Evolutionary conservation across 2,329 filamentous ascomycete genomes (phyloP).

Genomic region (Gyromitra esculenta): DNA sequence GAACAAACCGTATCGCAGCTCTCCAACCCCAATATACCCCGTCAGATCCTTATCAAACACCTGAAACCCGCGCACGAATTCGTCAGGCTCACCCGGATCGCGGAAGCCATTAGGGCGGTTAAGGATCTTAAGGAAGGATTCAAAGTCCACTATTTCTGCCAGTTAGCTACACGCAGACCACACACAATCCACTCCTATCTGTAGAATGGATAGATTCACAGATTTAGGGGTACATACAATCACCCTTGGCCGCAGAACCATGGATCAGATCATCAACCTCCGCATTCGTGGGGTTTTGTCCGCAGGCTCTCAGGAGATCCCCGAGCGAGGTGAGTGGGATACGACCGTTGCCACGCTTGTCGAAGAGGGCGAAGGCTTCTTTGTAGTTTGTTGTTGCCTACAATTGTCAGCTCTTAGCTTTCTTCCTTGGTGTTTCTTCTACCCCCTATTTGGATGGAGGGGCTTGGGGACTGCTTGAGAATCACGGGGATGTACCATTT

Average conservation of each 20-base stretch:
- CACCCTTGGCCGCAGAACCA: slow-evolving; percentile 71
- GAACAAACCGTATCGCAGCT: slow-evolving; percentile 81
- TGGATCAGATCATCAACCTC: slow-evolving; percentile 90
- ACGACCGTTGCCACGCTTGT: slow-evolving; percentile 97
- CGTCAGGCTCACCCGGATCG: slow-evolving; percentile 95
- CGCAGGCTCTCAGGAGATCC: slow-evolving; percentile 93
- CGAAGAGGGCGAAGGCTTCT: slow-evolving; percentile 99
- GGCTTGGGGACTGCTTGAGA: neutral
- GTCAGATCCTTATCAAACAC: slow-evolving; percentile 99
- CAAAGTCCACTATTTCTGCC: slow-evolving; percentile 81
- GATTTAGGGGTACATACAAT: slow-evolving; percentile 74
- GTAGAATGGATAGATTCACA: neutral
- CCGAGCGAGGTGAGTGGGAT: slow-evolving; percentile 87
- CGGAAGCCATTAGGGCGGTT: slow-evolving; percentile 98
- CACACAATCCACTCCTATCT: neutral
- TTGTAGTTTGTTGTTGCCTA: slow-evolving; percentile 89
- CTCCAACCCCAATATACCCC: slow-evolving; percentile 95
- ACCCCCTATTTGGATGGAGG: neutral
- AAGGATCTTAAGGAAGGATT: slow-evolving; percentile 94
- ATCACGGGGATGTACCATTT: slow-evolving; percentile 36
- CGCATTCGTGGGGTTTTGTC: slow-evolving; percentile 93
- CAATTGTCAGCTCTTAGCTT: neutral
- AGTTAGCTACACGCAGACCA: neutral
- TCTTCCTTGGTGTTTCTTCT: neutral
- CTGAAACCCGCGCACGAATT: slow-evolving; percentile 98